A percentile compares a stretch with the other conserved stretches of the same genome.
Evolutionary conservation across 148 eudicot species (phyloP).

Genomic region (Rhododendron molle): DNA sequence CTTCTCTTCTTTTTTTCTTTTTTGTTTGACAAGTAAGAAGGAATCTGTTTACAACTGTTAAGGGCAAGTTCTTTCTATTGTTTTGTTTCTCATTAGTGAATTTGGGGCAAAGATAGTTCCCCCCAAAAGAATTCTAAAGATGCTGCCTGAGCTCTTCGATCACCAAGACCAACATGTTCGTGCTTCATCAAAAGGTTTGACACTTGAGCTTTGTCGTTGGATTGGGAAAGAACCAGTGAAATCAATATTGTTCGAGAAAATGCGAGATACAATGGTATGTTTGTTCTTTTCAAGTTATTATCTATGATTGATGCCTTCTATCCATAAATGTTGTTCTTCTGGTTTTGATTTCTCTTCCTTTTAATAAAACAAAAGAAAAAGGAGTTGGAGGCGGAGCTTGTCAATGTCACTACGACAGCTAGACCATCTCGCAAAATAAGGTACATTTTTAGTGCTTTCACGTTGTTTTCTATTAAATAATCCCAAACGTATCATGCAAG

Average conservation of each 20-base stretch:
- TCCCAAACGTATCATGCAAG: no score
- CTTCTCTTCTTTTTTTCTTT: background rate
- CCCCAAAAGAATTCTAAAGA: conserved; percentile 93
- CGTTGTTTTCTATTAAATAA: no score
- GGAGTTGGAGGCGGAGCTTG: conserved; percentile 97
- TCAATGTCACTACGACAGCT: conserved; percentile 71
- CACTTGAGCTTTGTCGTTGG: conserved; percentile 98
- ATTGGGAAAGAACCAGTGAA: conserved; percentile 96
- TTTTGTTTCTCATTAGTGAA: conserved; percentile 50
- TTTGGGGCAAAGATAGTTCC: conserved; percentile 94
- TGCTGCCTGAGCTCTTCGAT: conserved; percentile 98
- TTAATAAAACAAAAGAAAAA: conserved; percentile 50
- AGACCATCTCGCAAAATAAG: conserved; percentile 93
- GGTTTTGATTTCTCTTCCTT: no score
- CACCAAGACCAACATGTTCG: conserved; percentile 99
- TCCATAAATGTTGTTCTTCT: no score
- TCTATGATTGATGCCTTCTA: no score
- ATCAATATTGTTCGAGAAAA: conserved; percentile 89
- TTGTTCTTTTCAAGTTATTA: no score
- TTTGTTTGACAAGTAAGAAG: no score
- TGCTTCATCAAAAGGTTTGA: conserved; percentile 94
- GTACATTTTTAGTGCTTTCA: conserved; percentile 24
- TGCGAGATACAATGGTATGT: conserved; percentile 98
- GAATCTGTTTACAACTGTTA: background rate
- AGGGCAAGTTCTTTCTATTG: background rate